Evolutionary conservation across 2,329 filamentous ascomycete species (phyloP), one percentile per base, ranked within the genome.

Genomic region (Aspergillus bombycis): DNA sequence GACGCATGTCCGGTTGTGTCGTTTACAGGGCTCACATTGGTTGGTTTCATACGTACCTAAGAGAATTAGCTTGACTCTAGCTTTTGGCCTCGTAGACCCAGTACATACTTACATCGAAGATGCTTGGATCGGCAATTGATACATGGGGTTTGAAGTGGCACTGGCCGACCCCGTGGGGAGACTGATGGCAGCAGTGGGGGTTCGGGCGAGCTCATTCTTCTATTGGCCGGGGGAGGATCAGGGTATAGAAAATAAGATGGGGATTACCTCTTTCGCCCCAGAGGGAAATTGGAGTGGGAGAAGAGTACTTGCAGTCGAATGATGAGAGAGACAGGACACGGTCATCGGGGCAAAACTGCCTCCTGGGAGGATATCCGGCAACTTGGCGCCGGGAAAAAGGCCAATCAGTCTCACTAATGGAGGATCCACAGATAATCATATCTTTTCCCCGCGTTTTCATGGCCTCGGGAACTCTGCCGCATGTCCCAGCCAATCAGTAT

Each of bases 41-140:
- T 54, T 30, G n/a, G 30, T 21, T 7, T 54, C 10, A 32, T 54
- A 54, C 2, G 52, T 54, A 12, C 52, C 52, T 54, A 16, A 9
- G 2, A 0, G 2, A 30, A 11, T 23, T 23, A 21, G 30, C 38
- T 8, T 54, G 19, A 21, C n/a, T 30, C 26, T 30, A 50, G 14
- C 46, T 23, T 46, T 46, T 8, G 8, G 26, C 26, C 26, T 28
- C 5, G 21, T 3, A 19, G 10, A 36, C 4, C 19, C 19, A 16
- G 19, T 34, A 26, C 52, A 21, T 34, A 26, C 30, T 7, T 36
- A 36, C 52, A 54, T 23, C 19, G 16, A 4, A 54, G 28, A 19
- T 54, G 52, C 30, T 23, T 54, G 21, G 52, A 54, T 23, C 52
- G 52, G 52, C 52, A 54, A 54, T 54, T 54, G 52, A 36, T 36